A percentile compares a stretch with the other conserved stretches of the same genome.
These are phyloP conservation scores for Boletus sensibilis DNA, from an alignment of 768 basidiomycete genomes.

Conservation along the genomic window DNA sequence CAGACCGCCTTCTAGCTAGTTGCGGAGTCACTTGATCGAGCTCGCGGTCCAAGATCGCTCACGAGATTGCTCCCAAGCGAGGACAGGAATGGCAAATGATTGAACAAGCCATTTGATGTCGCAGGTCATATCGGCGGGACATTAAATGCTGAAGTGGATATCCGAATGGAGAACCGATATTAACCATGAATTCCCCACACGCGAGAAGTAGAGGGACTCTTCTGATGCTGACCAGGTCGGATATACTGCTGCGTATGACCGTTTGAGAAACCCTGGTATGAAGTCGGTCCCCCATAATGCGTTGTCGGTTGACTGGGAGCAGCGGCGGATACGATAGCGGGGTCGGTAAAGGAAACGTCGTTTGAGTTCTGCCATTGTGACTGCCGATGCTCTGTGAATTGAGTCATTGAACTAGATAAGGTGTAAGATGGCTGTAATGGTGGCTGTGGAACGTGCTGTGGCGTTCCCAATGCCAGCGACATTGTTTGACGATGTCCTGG, in stretches of 20 bases:
- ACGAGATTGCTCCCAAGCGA: not conserved
- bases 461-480: slow-evolving; percentile 12
- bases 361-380: slow-evolving; percentile 14
- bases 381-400: slow-evolving; percentile 10
- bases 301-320: slow-evolving; percentile 2
- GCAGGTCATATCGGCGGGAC: not conserved
- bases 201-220: slow-evolving; percentile 19
- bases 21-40: not conserved
- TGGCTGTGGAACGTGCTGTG: slow-evolving; percentile 20
- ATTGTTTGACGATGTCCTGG: slow-evolving; percentile 16
- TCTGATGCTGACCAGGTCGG: slow-evolving; percentile 22
- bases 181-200: slow-evolving; percentile 28
- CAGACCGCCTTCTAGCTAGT: not conserved
- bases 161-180: not conserved
- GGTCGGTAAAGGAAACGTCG: slow-evolving; percentile 16
- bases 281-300: slow-evolving; percentile 6
- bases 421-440: slow-evolving; percentile 11
- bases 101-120: slow-evolving; percentile 7
- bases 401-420: slow-evolving; percentile 8
- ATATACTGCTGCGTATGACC: slow-evolving; percentile 14
- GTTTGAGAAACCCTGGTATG: slow-evolving; percentile 14
- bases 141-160: not conserved
- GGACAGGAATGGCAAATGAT: slow-evolving; percentile 8
- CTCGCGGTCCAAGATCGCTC: not conserved
- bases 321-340: slow-evolving; percentile 22